These are phyloP conservation scores for Peronosclerospora sorghi DNA, from an alignment of 352 stramenopile species.

Conservation along the genomic window DNA sequence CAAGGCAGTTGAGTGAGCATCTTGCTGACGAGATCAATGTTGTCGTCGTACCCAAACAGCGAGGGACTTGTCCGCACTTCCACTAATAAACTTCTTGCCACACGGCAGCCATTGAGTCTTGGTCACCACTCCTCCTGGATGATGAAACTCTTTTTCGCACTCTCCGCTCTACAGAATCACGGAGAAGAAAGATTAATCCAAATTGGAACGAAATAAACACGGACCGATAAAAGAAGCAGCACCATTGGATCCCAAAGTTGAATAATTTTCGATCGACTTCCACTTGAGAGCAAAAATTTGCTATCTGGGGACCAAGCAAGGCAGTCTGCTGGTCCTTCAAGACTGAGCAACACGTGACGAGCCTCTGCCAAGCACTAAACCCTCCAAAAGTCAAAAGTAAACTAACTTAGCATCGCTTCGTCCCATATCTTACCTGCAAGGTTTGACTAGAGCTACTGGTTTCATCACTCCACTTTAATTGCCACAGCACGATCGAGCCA, in stretches of 20 bases:
- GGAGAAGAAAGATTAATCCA: neutral
- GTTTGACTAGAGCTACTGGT: neutral
- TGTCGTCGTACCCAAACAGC: conserved; percentile 50
- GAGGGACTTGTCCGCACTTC: conserved; percentile 61
- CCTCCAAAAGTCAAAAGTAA: conserved; percentile 5
- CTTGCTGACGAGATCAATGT: neutral
- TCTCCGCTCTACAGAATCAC: conserved; percentile 28
- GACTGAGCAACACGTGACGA: conserved; percentile 31
- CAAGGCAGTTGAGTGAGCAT: neutral
- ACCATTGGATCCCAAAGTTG: conserved; percentile 58
- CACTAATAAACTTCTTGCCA: conserved; percentile 53
- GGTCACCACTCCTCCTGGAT: conserved; percentile 38
- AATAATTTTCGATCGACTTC: conserved; percentile 42
- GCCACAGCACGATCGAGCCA: conserved; percentile 68
- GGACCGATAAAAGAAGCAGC: neutral
- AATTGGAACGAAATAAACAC: neutral
- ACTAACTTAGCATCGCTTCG: neutral
- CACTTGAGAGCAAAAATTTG: conserved; percentile 37
- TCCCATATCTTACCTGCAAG: conserved; percentile 8
- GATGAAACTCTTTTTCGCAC: conserved; percentile 40
- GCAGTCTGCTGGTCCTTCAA: conserved; percentile 38
- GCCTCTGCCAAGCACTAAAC: conserved; percentile 10
- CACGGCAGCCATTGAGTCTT: conserved; percentile 46
- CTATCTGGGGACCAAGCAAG: conserved; percentile 63
- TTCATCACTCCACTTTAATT: conserved; percentile 19